Conservation (phyloP, 208 protist species). For the Borovskyia barvae region DNA sequence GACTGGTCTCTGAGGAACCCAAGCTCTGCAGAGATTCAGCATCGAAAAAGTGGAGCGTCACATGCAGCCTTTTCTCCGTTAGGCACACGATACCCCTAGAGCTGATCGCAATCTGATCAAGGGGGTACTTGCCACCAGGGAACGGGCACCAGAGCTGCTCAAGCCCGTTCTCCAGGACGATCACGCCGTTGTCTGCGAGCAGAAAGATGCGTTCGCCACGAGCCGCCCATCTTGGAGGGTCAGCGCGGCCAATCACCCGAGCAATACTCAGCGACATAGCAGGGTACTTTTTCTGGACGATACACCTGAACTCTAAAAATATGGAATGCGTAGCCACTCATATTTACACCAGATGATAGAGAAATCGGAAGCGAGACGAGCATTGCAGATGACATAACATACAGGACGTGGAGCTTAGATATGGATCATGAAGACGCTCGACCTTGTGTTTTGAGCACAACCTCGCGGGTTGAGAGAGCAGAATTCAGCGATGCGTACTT, state of each 20-base stretch:
- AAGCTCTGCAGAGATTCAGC: conserved; percentile 30
- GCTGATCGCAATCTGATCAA: conserved; percentile 49
- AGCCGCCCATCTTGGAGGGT: conserved; percentile 17
- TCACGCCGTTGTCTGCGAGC: conserved; percentile 43
- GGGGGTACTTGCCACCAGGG: conserved; percentile 36
- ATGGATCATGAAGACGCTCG: too few relatives aligned
- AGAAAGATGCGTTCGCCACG: conserved; percentile 33
- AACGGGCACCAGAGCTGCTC: conserved; percentile 53
- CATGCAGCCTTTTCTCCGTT: conserved; percentile 47
- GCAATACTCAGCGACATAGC: neutral
- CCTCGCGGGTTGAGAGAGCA: too few relatives aligned
- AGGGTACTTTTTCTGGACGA: neutral
- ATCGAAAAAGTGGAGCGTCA: conserved; percentile 63
- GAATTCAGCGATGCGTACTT: too few relatives aligned
- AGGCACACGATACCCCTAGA: conserved; percentile 41
- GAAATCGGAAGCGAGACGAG: too few relatives aligned
- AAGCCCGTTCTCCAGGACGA: conserved; percentile 20
- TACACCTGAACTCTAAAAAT: too few relatives aligned
- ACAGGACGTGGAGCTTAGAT: too few relatives aligned
- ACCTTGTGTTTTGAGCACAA: too few relatives aligned
- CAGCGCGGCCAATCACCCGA: conserved; percentile 39
- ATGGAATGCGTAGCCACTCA: too few relatives aligned
- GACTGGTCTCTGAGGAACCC: conserved; percentile 42
- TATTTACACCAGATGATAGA: too few relatives aligned
- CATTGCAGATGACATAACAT: too few relatives aligned